Evolutionary conservation across 495 filamentous ascomycete species (phyloP), one percentile per base, ranked within the genome.

Genomic region (Tricharina praecox): DNA sequence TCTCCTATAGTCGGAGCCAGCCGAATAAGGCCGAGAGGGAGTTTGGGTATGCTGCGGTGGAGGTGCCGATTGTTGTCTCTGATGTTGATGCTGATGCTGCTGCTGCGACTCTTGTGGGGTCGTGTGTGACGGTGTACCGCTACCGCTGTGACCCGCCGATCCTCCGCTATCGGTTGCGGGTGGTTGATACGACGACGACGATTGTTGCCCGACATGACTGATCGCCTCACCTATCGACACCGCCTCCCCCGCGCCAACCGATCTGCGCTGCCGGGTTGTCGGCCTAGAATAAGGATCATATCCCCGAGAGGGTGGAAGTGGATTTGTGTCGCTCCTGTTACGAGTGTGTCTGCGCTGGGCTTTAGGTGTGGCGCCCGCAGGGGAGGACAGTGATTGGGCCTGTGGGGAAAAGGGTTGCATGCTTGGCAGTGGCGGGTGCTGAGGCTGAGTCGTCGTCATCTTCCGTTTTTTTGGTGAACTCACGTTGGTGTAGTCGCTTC

Each of bases 401-500:
- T 73, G 70, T 10, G 70, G 67, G 3, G 73, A 59, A 47, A 58
- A 59, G 1, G 55, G 45, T 25, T 51, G 49, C 8, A 28, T n/a
- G 11, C 46, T 34, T 38, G 56, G 53, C 18, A 55, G 71, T 37
- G 74, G 74, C 47, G 71, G 68, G 37, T 70, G 69, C 39, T 69
- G 71, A 18, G 68, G 63, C 44, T 70, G 65, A 24, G 59, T 52
- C 48, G 63, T 70, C 50, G 77, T 73, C 33, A 73, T 76, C 65
- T 85, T 85, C 53, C 80, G 72, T 61, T 83, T 83, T 57, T 78
- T 78, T 15, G 81, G 79, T 28, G 79, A 82, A 63, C 75, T 67
- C 45, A 64, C 65, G 25, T 23, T 16, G n/a, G n/a, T n/a, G 48
- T 68, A 68, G 37, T 73, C 68, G 58, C 62, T 52, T 52, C 70